phyloP scores from a whole-genome alignment of 306 rosid genomes.

The Rosa chinensis region DNA sequence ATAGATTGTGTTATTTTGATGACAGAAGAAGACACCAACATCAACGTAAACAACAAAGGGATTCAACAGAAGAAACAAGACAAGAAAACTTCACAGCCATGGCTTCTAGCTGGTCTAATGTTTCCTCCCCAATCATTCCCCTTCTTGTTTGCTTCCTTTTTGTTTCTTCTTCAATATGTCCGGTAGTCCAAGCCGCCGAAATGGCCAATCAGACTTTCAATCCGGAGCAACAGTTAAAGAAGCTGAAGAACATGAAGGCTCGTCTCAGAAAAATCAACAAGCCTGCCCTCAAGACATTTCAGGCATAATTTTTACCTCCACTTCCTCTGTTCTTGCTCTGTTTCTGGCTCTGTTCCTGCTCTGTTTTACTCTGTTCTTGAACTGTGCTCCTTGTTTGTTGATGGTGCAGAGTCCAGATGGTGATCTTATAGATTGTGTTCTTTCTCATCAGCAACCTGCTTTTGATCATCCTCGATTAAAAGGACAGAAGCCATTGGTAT shows the following conservation, averaged over 20 bases:
- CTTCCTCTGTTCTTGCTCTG: conserved; percentile 25
- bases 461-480: conserved; percentile 83
- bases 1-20: conserved; percentile 34
- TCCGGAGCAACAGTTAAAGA: conserved; percentile 55
- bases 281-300: conserved; percentile 76
- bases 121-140: conserved; percentile 43
- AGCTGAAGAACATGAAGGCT: conserved; percentile 46
- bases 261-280: conserved; percentile 76
- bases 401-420: conserved; percentile 78
- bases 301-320: conserved; percentile 36
- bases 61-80: conserved; percentile 39
- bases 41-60: conserved; percentile 41
- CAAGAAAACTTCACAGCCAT: conserved; percentile 43
- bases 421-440: conserved; percentile 84
- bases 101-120: conserved; percentile 64
- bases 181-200: conserved; percentile 46
- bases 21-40: conserved; percentile 42
- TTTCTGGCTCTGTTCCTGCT: conserved; percentile 11
- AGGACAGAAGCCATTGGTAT: conserved; percentile 79
- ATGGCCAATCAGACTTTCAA: conserved; percentile 52
- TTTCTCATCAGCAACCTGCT: conserved; percentile 83
- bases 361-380: background rate
- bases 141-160: conserved; percentile 56
- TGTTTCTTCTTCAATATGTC: conserved; percentile 45
- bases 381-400: background rate